Conservation (phyloP, 768 basidiomycete species). For the Serendipita sp. region DNA sequence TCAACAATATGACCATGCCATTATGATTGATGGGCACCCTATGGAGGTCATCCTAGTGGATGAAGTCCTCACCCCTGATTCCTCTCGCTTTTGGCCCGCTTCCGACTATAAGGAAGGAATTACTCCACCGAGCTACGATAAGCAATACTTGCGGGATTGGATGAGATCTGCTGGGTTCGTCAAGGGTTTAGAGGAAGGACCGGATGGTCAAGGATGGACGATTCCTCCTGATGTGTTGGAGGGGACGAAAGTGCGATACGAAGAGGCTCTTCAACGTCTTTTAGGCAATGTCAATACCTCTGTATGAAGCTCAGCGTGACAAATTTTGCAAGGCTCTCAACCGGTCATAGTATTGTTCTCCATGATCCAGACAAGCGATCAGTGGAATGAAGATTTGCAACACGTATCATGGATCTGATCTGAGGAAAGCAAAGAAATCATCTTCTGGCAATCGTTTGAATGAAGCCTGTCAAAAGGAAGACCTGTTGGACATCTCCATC, state of each 20-base stretch:
- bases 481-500: too few species aligned
- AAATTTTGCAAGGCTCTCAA: too few species aligned
- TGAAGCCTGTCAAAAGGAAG: too few species aligned
- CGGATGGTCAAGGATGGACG: conserved; percentile 55
- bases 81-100: conserved; percentile 90
- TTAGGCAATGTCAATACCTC: background rate
- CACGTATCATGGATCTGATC: too few species aligned
- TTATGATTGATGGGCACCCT: background rate
- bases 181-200: conserved; percentile 65
- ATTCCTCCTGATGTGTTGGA: conserved; percentile 60
- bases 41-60: conserved; percentile 72
- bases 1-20: conserved; percentile 9
- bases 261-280: conserved; percentile 42
- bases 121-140: conserved; percentile 83
- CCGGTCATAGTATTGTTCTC: too few species aligned
- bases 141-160: conserved; percentile 91
- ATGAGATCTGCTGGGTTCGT: conserved; percentile 53
- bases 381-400: too few species aligned
- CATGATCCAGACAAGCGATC: too few species aligned
- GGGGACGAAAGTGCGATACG: conserved; percentile 64
- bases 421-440: too few species aligned
- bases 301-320: too few species aligned
- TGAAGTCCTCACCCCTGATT: conserved; percentile 94
- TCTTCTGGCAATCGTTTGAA: too few species aligned
- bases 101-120: conserved; percentile 54